phyloP scores from a whole-genome alignment of 148 eudicot species.

The Chenopodium album region DNA sequence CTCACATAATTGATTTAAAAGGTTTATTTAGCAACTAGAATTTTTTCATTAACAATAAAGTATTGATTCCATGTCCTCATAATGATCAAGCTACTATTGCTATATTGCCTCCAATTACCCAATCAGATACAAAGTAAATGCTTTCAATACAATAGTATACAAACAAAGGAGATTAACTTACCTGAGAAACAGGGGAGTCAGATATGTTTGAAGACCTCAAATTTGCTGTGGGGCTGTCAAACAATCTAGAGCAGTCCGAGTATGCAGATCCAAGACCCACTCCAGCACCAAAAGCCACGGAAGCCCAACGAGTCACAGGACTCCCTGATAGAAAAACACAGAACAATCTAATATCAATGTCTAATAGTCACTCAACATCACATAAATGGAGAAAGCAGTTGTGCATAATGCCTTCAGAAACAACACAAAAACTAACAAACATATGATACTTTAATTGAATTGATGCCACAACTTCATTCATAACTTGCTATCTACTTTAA shows the following conservation, averaged over 20 bases:
- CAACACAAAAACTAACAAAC: not conserved
- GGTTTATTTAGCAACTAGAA: not conserved
- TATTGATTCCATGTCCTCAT: not conserved
- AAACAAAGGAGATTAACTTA: slow-evolving; percentile 13
- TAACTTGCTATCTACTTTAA: not conserved
- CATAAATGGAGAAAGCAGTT: not conserved
- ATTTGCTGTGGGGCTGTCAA: slow-evolving; percentile 48
- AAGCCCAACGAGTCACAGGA: slow-evolving; percentile 89
- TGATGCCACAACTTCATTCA: not conserved
- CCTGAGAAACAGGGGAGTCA: slow-evolving; percentile 42
- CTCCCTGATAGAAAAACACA: slow-evolving; percentile 48
- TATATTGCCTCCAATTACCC: not conserved
- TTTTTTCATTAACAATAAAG: not conserved
- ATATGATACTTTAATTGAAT: not conserved
- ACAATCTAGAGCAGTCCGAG: slow-evolving; percentile 69
- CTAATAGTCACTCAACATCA: not conserved
- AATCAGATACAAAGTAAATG: not conserved
- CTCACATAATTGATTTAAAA: too few relatives aligned
- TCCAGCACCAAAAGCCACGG: slow-evolving; percentile 93
- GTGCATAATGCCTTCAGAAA: not conserved
- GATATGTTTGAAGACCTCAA: slow-evolving; percentile 35
- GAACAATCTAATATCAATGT: not conserved
- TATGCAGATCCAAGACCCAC: slow-evolving; percentile 88
- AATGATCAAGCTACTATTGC: not conserved
- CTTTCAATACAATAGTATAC: not conserved